Evolutionary conservation across 306 rosid species (phyloP).

Genomic region (Hippophae tibetana): DNA sequence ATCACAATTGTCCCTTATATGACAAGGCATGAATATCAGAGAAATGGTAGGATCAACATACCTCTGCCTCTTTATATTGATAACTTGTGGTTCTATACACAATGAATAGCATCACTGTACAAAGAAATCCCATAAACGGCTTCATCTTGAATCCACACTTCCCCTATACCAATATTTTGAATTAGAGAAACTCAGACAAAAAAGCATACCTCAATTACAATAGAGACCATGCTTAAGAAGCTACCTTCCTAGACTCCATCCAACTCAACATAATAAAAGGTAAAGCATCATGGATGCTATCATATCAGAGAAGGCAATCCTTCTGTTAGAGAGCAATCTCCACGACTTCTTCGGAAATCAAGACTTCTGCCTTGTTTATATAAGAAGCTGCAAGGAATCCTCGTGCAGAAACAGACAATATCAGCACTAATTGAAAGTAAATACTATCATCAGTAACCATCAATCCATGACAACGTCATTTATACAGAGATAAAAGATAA

Average conservation of each 20-base stretch:
- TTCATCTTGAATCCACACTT: constrained; percentile 71
- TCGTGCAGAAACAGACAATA: background rate
- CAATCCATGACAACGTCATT: constrained; percentile 11
- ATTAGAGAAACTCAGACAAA: constrained; percentile 2
- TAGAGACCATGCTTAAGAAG: background rate
- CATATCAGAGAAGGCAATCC: constrained; percentile 53
- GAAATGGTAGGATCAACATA: constrained; percentile 10
- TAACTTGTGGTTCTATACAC: constrained; percentile 89
- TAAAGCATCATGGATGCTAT: constrained; percentile 24
- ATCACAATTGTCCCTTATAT: background rate
- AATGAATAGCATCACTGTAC: constrained; percentile 61
- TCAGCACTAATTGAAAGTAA: constrained; percentile 1
- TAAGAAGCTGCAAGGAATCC: constrained; percentile 27
- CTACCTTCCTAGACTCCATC: background rate
- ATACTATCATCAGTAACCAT: constrained; percentile 5
- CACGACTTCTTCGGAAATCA: constrained; percentile 57
- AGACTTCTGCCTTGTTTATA: constrained; percentile 39
- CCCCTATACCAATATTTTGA: constrained; percentile 41
- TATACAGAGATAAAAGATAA: background rate
- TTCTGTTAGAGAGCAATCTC: constrained; percentile 17
- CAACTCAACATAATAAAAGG: background rate
- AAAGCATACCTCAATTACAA: background rate
- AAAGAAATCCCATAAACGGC: constrained; percentile 75
- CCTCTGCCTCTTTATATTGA: constrained; percentile 75
- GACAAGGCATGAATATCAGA: constrained; percentile 5